These are phyloP conservation scores for Batrachochytrium dendrobatidis DNA, from an alignment of 371 early-diverging fungal genomes.

Conservation along the genomic window DNA sequence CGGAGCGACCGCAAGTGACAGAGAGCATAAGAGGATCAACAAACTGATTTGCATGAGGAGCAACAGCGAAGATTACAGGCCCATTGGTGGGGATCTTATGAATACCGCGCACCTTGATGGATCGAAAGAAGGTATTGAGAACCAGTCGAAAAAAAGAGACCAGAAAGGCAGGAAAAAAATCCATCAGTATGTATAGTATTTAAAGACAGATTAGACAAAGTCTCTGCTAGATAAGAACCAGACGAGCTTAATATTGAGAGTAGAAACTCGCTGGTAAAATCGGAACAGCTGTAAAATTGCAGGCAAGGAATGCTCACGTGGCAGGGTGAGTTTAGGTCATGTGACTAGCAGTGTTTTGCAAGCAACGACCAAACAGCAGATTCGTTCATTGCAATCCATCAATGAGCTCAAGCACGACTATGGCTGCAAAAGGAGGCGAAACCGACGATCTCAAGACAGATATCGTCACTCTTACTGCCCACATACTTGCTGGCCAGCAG, in stretches of 20 bases:
- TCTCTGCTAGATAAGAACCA: too few relatives aligned
- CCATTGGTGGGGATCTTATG: slow-evolving; percentile 77
- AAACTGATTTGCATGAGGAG: slow-evolving; percentile 96
- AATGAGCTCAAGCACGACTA: too few relatives aligned
- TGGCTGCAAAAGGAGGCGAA: not conserved
- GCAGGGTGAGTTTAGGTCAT: too few relatives aligned
- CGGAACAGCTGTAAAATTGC: too few relatives aligned
- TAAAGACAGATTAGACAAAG: too few relatives aligned
- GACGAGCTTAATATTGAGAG: too few relatives aligned
- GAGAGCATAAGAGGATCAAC: slow-evolving; percentile 83
- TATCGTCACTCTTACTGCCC: slow-evolving; percentile 87
- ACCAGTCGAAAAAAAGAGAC: slow-evolving; percentile 51
- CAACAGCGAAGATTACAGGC: slow-evolving; percentile 90
- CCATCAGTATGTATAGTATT: too few relatives aligned
- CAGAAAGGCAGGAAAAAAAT: slow-evolving; percentile 7
- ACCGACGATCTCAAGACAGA: slow-evolving; percentile 51
- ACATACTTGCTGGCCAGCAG: slow-evolving; percentile 88
- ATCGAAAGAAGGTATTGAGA: slow-evolving; percentile 79
- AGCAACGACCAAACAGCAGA: too few relatives aligned
- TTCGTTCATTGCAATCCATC: too few relatives aligned
- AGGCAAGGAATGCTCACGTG: too few relatives aligned
- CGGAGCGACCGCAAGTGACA: slow-evolving; percentile 63
- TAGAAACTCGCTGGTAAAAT: too few relatives aligned
- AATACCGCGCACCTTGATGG: slow-evolving; percentile 74
- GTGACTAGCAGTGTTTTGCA: too few relatives aligned